Conservation (phyloP, 2,329 filamentous ascomycete species). For the Aspergillus fischeri region DNA sequence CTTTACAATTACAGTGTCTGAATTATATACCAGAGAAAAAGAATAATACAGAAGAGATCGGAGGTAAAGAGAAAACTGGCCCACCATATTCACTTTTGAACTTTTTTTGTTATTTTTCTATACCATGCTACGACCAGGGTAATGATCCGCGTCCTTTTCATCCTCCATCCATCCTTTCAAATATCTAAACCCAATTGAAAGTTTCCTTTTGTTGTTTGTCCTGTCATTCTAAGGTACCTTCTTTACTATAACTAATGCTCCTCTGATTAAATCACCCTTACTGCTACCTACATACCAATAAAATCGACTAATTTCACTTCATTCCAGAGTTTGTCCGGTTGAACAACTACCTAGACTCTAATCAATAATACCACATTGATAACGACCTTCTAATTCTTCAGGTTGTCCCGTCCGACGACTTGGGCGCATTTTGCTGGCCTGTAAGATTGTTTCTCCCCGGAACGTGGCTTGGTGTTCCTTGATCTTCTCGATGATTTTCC, state of each 20-base stretch:
- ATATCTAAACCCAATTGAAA: background rate
- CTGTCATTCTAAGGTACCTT: background rate
- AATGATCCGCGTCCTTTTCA: constrained; percentile 2
- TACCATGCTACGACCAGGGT: no score
- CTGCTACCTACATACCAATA: no score
- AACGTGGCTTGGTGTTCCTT: constrained; percentile 25
- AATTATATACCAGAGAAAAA: background rate
- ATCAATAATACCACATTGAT: background rate
- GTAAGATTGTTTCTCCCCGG: constrained; percentile 25
- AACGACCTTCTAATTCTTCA: constrained; percentile 10
- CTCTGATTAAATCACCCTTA: background rate
- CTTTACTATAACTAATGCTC: background rate
- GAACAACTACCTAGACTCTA: no score
- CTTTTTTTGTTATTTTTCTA: background rate
- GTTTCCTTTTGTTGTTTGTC: background rate
- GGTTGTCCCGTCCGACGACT: constrained; percentile 10
- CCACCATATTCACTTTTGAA: background rate
- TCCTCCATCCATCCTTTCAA: constrained; percentile 1
- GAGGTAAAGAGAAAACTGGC: background rate
- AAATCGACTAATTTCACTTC: no score
- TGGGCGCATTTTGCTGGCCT: constrained; percentile 17
- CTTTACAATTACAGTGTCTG: background rate
- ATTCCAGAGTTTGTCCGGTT: no score
- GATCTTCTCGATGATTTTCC: constrained; percentile 13
- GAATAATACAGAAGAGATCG: background rate